phyloP scores from a whole-genome alignment of 345 rosid species.

The Corchorus capsularis region DNA sequence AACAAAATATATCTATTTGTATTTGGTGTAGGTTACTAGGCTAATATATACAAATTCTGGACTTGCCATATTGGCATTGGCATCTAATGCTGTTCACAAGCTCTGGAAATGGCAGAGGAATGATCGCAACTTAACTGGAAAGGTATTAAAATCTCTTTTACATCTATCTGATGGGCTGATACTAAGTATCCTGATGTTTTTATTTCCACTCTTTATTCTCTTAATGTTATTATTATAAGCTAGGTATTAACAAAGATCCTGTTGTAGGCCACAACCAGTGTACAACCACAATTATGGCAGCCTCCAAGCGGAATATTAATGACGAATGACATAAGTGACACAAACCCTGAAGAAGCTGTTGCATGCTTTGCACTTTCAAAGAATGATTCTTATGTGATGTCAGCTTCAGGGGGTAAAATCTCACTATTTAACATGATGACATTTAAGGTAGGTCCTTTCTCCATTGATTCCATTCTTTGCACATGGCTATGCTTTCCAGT shows the following conservation, averaged over 20 bases:
- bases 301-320: conserved; percentile 65
- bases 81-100: conserved; percentile 85
- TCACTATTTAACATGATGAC: conserved; percentile 72
- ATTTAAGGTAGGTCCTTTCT: conserved; percentile 55
- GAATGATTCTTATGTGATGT: conserved; percentile 71
- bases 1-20: not conserved
- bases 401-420: conserved; percentile 83
- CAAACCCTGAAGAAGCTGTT: conserved; percentile 77
- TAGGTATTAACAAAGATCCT: conserved; percentile 19
- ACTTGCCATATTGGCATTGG: conserved; percentile 69
- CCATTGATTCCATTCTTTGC: conserved; percentile 7
- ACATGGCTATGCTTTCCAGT: not conserved
- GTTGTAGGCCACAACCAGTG: conserved; percentile 63
- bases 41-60: conserved; percentile 84
- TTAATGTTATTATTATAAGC: conserved; percentile 7
- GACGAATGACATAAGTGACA: conserved; percentile 66
- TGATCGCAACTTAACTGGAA: conserved; percentile 48
- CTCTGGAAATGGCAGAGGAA: conserved; percentile 86
- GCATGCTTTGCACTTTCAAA: conserved; percentile 80
- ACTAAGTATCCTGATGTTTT: conserved; percentile 2
- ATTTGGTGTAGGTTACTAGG: conserved; percentile 54
- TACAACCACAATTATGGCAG: conserved; percentile 72
- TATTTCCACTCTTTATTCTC: not conserved
- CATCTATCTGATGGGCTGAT: not conserved
- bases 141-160: conserved; percentile 41